A percentile compares a stretch with the other conserved stretches of the same genome.
phyloP scores from a whole-genome alignment of 768 basidiomycete species.

The Naematelia encephala region DNA sequence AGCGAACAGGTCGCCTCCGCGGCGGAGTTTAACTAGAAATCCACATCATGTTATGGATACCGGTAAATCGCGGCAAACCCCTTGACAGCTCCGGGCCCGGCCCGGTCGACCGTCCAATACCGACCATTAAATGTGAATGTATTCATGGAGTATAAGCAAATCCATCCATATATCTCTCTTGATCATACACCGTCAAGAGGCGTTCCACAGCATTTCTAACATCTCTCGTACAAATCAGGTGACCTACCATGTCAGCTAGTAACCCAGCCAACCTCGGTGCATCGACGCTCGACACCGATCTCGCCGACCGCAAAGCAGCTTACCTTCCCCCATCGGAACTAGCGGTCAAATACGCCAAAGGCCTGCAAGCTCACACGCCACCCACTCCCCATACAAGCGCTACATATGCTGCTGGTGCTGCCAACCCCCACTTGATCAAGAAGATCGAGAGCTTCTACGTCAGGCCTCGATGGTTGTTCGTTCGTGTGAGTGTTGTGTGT shows the following conservation, averaged over 20 bases:
- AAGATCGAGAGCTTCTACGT: conserved; percentile 59
- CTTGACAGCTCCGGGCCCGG: too few relatives aligned
- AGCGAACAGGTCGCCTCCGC: too few relatives aligned
- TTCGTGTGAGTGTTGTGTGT: conserved; percentile 53
- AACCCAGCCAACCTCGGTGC: conserved; percentile 25
- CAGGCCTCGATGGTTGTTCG: conserved; percentile 71
- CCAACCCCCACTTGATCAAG: conserved; percentile 28
- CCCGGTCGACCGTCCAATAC: too few relatives aligned
- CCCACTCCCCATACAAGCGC: conserved; percentile 11
- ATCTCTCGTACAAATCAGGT: background rate
- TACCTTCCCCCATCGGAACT: conserved; percentile 42
- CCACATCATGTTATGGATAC: too few relatives aligned
- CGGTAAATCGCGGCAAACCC: too few relatives aligned
- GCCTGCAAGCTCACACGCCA: conserved; percentile 29
- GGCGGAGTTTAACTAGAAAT: too few relatives aligned
- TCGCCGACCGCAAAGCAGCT: conserved; percentile 29
- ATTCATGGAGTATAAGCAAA: too few relatives aligned
- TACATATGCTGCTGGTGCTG: background rate
- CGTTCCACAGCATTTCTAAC: background rate
- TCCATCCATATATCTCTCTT: too few relatives aligned
- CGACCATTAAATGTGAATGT: too few relatives aligned
- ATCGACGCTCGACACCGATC: conserved; percentile 28
- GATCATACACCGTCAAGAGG: too few relatives aligned
- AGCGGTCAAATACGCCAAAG: conserved; percentile 34
- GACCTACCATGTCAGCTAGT: conserved; percentile 24